Base-by-base conservation (phyloP, 108 stramenopile genomes). In the Poteriospumella lacustris region DNA sequence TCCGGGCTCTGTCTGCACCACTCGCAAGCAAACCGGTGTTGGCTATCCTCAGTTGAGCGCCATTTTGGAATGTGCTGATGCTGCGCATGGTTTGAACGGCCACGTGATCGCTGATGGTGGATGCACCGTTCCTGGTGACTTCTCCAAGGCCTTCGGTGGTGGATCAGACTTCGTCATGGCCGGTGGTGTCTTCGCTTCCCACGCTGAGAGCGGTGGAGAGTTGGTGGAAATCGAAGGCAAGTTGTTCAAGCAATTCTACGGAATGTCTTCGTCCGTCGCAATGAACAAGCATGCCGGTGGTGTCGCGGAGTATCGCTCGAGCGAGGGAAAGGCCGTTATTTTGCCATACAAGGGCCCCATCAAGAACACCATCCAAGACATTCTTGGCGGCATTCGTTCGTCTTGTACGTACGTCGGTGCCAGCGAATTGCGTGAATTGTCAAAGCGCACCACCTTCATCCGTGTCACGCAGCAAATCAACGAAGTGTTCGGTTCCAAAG, bases 381-480 rank as follows among this genome's bases (percentile, higher is more conserved):
- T 88, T 28, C 85, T 88, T 26, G 87, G 87, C 31, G 87, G 87
- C 9, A 43, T 88, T 0, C 76, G 87, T 1, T 82, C 81, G 39
- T 58, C 87, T 19, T 88, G 87, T 75, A 88, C 87, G 31, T 88
- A 88, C 75, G 87, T 88, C 41, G 87, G 87, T 12, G 87, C 87
- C 33, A 29, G 41, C 43, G 43, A 68, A 12, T 64, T 88, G 33
- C 81, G 81, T 76, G 85, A 88, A 80, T 62, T 88, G 29, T 59
- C 85, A 15, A 85, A 84, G 79, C 76, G 87, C 42, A 86, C 85
- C 34, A 88, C 87, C 59, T 88, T 88, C 58, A 79, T 85, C 56
- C 73, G 84, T 39, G 83, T 84, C 31, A 77, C 81, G 5, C 83
- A 86, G 68, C 83, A 84, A 75, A 52, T 86, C 31, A 88, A 88